Percentiles rank a stretch among this genome's conserved stretches.
Conservation (phyloP, 495 filamentous ascomycete genomes). For the Penicillium paxilli region DNA sequence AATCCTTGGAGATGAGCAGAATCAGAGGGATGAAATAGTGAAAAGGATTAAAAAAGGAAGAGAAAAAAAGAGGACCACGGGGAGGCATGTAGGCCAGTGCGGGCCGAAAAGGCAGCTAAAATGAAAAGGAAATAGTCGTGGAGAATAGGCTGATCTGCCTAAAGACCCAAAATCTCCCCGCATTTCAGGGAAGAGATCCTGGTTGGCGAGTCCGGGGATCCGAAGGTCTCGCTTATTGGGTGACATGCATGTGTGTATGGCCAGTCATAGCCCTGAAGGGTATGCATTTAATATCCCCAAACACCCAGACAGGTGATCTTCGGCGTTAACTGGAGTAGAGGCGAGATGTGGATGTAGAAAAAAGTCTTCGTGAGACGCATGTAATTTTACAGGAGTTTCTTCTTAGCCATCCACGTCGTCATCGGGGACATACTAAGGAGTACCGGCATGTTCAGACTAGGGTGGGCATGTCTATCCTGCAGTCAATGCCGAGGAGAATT, state of each 20-base stretch:
- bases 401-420: neutral
- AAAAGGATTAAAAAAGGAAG: neutral
- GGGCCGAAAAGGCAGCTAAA: slow-evolving; percentile 9
- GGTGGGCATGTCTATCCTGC: neutral
- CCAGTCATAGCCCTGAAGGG: neutral
- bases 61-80: neutral
- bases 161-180: slow-evolving; percentile 19
- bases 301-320: neutral
- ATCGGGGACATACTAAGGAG: slow-evolving; percentile 10
- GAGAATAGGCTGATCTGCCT: slow-evolving; percentile 22
- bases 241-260: neutral
- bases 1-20: neutral
- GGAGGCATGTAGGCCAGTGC: slow-evolving; percentile 1
- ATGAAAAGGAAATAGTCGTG: slow-evolving; percentile 9
- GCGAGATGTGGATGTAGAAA: neutral
- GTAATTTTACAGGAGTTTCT: neutral
- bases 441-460: slow-evolving; percentile 6
- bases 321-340: neutral
- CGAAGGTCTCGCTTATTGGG: slow-evolving; percentile 17
- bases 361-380: neutral
- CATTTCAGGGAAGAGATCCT: slow-evolving; percentile 14
- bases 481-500: slow-evolving; percentile 5
- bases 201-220: slow-evolving; percentile 9
- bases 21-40: too few relatives aligned
- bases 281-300: neutral